A percentile compares a stretch with the other conserved stretches of the same genome.
These are phyloP conservation scores for Brassica hybrid DNA, from an alignment of 441 rosid species.

Conservation along the genomic window DNA sequence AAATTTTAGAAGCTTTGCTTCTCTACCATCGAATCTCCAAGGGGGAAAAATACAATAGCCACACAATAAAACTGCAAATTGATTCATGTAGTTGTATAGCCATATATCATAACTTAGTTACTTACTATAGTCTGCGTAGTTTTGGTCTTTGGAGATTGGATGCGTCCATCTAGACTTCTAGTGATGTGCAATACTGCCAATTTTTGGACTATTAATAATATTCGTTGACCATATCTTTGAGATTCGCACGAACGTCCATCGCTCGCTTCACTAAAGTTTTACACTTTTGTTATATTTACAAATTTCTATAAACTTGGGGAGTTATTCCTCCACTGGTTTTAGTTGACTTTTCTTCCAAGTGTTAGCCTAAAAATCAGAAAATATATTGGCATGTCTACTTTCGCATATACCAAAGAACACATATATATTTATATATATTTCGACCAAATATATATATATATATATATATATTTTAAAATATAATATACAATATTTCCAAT, in stretches of 20 bases:
- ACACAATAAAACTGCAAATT: slow-evolving; percentile 5
- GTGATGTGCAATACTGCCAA: slow-evolving; percentile 8
- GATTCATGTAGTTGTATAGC: not conserved
- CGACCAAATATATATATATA: too few relatives aligned
- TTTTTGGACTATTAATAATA: not conserved
- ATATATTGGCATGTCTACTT: not conserved
- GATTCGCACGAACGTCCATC: not conserved
- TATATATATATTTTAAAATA: too few relatives aligned
- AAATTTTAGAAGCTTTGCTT: not conserved
- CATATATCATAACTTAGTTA: not conserved
- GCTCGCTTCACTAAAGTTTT: not conserved
- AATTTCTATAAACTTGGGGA: not conserved
- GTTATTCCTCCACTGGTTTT: slow-evolving; percentile 2
- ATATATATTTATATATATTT: not conserved
- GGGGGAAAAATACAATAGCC: not conserved
- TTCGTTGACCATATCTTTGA: slow-evolving; percentile 19
- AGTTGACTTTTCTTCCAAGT: not conserved
- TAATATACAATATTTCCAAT: not conserved
- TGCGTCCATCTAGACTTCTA: slow-evolving; percentile 1
- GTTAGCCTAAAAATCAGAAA: not conserved
- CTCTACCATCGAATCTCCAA: not conserved
- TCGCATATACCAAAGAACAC: not conserved
- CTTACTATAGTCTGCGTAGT: slow-evolving; percentile 19
- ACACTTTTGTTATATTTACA: not conserved
- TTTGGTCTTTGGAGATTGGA: slow-evolving; percentile 1